Evolutionary conservation across 306 rosid species (phyloP).

Genomic region (Elaeagnus macrophylla): DNA sequence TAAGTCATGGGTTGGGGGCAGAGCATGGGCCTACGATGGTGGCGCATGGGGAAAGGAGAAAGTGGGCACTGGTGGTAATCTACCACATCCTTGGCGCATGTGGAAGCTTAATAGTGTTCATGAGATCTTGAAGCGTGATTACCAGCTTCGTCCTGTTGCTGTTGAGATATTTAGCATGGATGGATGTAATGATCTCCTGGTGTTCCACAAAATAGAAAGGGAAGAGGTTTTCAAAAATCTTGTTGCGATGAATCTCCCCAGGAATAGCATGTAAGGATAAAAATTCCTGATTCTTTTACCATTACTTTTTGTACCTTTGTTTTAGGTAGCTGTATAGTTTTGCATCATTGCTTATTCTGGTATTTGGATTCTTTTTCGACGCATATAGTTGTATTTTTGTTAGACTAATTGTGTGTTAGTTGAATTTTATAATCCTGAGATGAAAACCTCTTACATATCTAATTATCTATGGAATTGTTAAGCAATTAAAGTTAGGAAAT

Average conservation of each 20-base stretch:
- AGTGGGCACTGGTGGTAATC: conserved; percentile 65
- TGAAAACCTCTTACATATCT: too few relatives aligned
- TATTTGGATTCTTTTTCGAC: background rate
- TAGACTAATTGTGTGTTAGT: too few relatives aligned
- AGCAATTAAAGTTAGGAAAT: background rate
- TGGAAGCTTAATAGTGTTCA: conserved; percentile 98
- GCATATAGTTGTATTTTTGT: too few relatives aligned
- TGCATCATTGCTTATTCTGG: conserved; percentile 2
- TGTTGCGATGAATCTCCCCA: conserved; percentile 90
- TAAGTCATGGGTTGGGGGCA: conserved; percentile 78
- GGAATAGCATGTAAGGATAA: conserved; percentile 82
- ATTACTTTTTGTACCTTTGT: conserved; percentile 9
- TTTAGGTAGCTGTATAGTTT: background rate
- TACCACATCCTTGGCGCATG: conserved; percentile 94
- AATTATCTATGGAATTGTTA: background rate
- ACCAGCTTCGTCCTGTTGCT: conserved; percentile 99
- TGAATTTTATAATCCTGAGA: too few relatives aligned
- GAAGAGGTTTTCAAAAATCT: conserved; percentile 93
- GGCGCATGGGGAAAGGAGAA: conserved; percentile 99
- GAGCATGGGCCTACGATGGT: conserved; percentile 99
- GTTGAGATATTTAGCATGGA: conserved; percentile 99
- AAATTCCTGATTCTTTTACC: conserved; percentile 10
- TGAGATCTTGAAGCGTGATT: conserved; percentile 99
- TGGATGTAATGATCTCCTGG: conserved; percentile 96
- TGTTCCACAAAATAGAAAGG: conserved; percentile 96